Evolutionary conservation across 176 grass and related monocot genomes (phyloP).

Genomic region (Dendrocalamus sinicus): DNA sequence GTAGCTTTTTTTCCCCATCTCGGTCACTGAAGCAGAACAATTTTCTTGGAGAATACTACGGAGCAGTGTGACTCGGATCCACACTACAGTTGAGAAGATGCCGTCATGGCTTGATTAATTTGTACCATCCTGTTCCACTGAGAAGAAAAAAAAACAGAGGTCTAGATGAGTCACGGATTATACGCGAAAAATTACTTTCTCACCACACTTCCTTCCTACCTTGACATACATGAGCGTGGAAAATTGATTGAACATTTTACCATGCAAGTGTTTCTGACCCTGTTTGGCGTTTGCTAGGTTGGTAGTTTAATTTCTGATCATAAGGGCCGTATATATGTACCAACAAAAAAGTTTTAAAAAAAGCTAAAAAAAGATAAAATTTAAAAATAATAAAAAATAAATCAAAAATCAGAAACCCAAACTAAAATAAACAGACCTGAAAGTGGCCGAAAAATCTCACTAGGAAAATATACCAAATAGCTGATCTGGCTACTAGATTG

Average conservation of each 20-base stretch:
- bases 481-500: slow-evolving; percentile 16
- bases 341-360: no score
- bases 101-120: background rate
- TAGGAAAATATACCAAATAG: background rate
- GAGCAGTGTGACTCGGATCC: background rate
- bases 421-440: background rate
- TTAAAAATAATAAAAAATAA: no score
- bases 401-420: no score
- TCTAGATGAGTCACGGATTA: background rate
- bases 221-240: background rate
- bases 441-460: background rate
- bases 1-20: background rate
- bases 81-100: background rate
- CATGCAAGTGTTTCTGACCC: background rate
- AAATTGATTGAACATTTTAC: background rate
- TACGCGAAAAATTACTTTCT: background rate
- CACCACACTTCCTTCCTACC: background rate
- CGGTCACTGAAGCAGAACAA: background rate
- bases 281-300: background rate
- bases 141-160: background rate
- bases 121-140: background rate
- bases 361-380: no score
- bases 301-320: background rate
- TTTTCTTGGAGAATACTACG: background rate
- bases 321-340: background rate